These are phyloP conservation scores for Lachnellula cervina DNA, from an alignment of 2,329 filamentous ascomycete genomes.

Conservation along the genomic window DNA sequence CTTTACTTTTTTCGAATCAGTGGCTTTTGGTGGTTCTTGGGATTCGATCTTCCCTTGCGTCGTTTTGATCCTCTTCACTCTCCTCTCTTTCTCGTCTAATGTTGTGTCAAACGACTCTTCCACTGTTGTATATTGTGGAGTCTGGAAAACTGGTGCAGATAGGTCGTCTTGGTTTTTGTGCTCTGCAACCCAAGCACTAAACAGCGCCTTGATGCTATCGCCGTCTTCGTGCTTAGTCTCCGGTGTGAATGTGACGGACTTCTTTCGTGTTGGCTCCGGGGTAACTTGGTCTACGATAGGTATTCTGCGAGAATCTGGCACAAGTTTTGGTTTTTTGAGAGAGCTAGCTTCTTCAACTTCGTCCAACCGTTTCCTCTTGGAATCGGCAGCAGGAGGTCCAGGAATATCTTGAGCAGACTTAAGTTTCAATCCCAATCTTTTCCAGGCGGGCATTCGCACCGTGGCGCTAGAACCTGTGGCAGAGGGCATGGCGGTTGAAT, in stretches of 20 bases:
- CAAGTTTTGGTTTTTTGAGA: constrained; percentile 27
- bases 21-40: not conserved
- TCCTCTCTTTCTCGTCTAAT: constrained; percentile 27
- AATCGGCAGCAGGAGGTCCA: constrained; percentile 11
- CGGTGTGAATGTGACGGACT: constrained; percentile 60
- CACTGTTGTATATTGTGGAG: constrained; percentile 25
- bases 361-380: constrained; percentile 26
- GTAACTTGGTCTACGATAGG: constrained; percentile 22
- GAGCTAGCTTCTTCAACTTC: constrained; percentile 13
- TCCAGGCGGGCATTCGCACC: constrained; percentile 51
- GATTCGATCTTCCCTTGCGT: constrained; percentile 1
- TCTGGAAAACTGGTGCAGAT: constrained; percentile 21
- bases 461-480: constrained; percentile 13
- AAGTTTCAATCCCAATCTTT: constrained; percentile 54
- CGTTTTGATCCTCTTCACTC: constrained; percentile 28
- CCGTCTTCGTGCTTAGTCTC: constrained; percentile 58
- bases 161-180: constrained; percentile 31
- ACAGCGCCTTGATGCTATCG: constrained; percentile 46
- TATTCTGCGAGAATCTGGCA: constrained; percentile 7
- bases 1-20: constrained; percentile 1
- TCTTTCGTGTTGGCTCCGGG: constrained; percentile 34
- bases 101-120: constrained; percentile 26
- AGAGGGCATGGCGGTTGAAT: constrained; percentile 19
- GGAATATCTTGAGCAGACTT: constrained; percentile 39
- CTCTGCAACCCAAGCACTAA: constrained; percentile 44